Conservation (phyloP, 2,329 filamentous ascomycete species). For the Colletotrichum orbiculare region DNA sequence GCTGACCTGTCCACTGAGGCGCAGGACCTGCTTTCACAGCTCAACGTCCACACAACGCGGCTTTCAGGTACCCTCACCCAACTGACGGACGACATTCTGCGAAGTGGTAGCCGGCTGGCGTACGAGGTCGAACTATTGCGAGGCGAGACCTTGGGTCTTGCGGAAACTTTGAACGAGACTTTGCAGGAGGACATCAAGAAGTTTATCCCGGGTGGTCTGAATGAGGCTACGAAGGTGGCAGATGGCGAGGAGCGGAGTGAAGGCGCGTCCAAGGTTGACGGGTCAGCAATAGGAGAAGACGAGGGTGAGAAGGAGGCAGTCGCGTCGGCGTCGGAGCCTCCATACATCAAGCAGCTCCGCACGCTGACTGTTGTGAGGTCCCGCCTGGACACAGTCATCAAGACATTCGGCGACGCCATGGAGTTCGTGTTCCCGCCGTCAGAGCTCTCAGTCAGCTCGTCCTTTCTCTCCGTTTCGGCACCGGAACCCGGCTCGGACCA, state of each 20-base stretch:
- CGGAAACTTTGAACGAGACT: slow-evolving; percentile 79
- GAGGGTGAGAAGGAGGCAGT: slow-evolving; percentile 35
- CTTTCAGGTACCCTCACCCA: slow-evolving; percentile 85
- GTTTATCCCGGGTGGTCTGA: slow-evolving; percentile 71
- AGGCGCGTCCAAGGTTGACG: slow-evolving; percentile 9
- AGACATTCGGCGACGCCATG: slow-evolving; percentile 94
- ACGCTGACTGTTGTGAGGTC: slow-evolving; percentile 84
- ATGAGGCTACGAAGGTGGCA: slow-evolving; percentile 39
- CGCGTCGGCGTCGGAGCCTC: slow-evolving; percentile 58
- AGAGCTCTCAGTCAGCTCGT: slow-evolving; percentile 84
- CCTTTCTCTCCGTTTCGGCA: slow-evolving; percentile 89
- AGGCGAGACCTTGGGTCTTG: slow-evolving; percentile 86
- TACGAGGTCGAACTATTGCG: slow-evolving; percentile 95
- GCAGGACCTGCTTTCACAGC: slow-evolving; percentile 85
- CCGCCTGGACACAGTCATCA: slow-evolving; percentile 89
- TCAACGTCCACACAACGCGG: slow-evolving; percentile 88
- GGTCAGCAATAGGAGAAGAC: slow-evolving; percentile 27
- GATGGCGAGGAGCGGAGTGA: slow-evolving; percentile 30
- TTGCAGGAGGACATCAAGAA: slow-evolving; percentile 77
- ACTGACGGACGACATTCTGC: slow-evolving; percentile 92
- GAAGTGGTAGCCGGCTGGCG: slow-evolving; percentile 86
- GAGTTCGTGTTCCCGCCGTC: slow-evolving; percentile 92
- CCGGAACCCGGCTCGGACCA: slow-evolving; percentile 73
- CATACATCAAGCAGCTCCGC: slow-evolving; percentile 81
- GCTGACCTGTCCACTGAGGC: slow-evolving; percentile 84